These are phyloP conservation scores for Brasenia schreberi DNA, from an alignment of 164 flowering plant species.

Conservation along the genomic window DNA sequence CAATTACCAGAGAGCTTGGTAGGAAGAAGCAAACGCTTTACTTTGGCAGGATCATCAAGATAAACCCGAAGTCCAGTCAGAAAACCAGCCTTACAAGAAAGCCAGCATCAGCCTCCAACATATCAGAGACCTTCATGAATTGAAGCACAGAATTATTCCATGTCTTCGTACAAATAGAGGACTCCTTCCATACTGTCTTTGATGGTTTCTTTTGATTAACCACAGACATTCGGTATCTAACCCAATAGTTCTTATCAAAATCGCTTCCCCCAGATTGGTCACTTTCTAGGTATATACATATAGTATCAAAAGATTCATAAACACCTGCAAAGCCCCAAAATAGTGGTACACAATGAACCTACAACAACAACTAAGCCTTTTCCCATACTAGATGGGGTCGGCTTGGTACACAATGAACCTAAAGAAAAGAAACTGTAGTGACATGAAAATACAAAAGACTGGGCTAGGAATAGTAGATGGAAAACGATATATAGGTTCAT, in stretches of 20 bases:
- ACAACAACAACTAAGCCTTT: too few relatives aligned
- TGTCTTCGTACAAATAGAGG: constrained; percentile 95
- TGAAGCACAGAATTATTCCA: constrained; percentile 99
- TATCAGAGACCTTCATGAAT: constrained; percentile 99
- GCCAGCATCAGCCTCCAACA: constrained; percentile 93
- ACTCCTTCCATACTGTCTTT: constrained; percentile 94
- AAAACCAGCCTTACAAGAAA: constrained; percentile 90
- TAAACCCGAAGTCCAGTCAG: constrained; percentile 96
- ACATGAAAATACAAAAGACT: too few relatives aligned
- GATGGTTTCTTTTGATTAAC: constrained; percentile 85
- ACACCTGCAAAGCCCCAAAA: constrained; percentile 37
- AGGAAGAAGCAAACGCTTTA: constrained; percentile 92
- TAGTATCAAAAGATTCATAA: constrained; percentile 93
- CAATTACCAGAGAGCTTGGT: constrained; percentile 66
- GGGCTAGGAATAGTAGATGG: too few relatives aligned
- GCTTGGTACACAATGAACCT: too few relatives aligned
- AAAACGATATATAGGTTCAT: not conserved
- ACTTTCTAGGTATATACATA: constrained; percentile 93
- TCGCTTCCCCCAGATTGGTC: constrained; percentile 89
- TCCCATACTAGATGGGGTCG: too few relatives aligned
- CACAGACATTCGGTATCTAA: constrained; percentile 85
- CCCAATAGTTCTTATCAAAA: constrained; percentile 96
- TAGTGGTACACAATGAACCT: too few relatives aligned
- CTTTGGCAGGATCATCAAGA: constrained; percentile 98
- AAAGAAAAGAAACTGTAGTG: too few relatives aligned